These are phyloP conservation scores for Diplodia intermedia DNA, from an alignment of 2,329 filamentous ascomycete species.

Conservation along the genomic window DNA sequence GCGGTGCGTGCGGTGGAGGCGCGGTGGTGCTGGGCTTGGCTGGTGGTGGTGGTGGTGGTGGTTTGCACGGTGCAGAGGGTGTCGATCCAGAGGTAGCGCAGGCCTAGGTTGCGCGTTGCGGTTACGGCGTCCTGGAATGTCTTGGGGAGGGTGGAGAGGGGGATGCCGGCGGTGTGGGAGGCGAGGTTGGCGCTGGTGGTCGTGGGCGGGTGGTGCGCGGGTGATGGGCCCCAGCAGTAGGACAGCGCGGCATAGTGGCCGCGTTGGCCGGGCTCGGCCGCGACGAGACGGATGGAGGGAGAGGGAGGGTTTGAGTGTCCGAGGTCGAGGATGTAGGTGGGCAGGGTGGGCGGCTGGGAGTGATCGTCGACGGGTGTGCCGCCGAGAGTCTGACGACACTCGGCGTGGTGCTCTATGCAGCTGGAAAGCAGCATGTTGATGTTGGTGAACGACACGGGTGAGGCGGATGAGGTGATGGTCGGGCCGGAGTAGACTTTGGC, in stretches of 20 bases:
- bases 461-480: not conserved
- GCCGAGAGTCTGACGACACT: not conserved
- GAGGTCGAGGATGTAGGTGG: slow-evolving; percentile 22
- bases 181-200: not conserved
- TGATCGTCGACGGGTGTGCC: not conserved
- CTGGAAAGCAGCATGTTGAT: not conserved
- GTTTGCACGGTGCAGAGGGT: slow-evolving; percentile 35
- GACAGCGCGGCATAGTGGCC: slow-evolving; percentile 22
- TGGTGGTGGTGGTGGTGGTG: not conserved
- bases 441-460: not conserved
- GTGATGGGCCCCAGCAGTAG: slow-evolving; percentile 23
- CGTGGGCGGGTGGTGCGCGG: slow-evolving; percentile 10
- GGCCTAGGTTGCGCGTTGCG: not conserved
- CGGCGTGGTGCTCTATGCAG: not conserved
- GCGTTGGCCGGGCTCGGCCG: not conserved
- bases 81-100: slow-evolving; percentile 35
- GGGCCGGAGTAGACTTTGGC: not conserved
- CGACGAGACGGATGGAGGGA: not conserved
- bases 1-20: slow-evolving; percentile 2
- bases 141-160: not conserved
- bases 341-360: slow-evolving; percentile 31
- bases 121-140: slow-evolving; percentile 33
- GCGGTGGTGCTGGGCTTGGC: not conserved
- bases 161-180: not conserved
- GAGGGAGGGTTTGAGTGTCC: not conserved